A percentile compares a stretch with the other conserved stretches of the same genome.
phyloP scores from a whole-genome alignment of 108 stramenopile species.

The Nannochloropsis gaditana region DNA sequence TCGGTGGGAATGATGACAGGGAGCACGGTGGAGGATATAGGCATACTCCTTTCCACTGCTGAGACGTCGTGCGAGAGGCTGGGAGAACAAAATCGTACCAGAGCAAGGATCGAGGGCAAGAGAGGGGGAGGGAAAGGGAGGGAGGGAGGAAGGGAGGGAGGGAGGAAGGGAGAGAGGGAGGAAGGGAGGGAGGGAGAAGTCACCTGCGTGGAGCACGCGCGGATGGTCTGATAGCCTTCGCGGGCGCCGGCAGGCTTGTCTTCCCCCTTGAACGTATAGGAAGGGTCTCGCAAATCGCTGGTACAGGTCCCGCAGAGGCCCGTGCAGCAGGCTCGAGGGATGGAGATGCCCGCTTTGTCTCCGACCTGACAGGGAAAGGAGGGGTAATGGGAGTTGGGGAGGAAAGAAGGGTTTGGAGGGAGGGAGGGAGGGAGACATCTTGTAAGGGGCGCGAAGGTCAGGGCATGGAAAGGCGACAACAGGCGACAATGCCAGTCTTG shows the following conservation, averaged over 20 bases:
- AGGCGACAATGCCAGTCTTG: too few relatives aligned
- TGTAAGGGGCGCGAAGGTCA: background rate
- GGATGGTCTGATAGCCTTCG: constrained; percentile 43
- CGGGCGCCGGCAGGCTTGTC: background rate
- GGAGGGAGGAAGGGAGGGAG: background rate
- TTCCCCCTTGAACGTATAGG: constrained; percentile 26
- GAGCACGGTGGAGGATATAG: too few relatives aligned
- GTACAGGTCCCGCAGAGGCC: constrained; percentile 52
- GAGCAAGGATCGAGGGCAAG: background rate
- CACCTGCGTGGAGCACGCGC: constrained; percentile 43
- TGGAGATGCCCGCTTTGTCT: constrained; percentile 41
- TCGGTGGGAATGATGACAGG: too few relatives aligned
- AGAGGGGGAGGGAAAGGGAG: background rate
- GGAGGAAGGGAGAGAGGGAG: background rate
- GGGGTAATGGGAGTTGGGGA: background rate
- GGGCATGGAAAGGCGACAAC: background rate
- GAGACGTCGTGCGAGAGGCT: too few relatives aligned
- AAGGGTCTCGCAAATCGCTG: constrained; percentile 42
- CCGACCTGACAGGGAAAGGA: constrained; percentile 27
- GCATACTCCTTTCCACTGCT: too few relatives aligned
- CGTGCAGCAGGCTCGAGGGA: constrained; percentile 44
- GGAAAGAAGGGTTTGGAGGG: background rate
- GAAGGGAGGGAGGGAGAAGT: background rate
- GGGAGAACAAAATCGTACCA: too few relatives aligned
- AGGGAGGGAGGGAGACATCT: background rate